phyloP scores from a whole-genome alignment of 371 early-diverging fungal species.

The Basidiobolus meristosporus region DNA sequence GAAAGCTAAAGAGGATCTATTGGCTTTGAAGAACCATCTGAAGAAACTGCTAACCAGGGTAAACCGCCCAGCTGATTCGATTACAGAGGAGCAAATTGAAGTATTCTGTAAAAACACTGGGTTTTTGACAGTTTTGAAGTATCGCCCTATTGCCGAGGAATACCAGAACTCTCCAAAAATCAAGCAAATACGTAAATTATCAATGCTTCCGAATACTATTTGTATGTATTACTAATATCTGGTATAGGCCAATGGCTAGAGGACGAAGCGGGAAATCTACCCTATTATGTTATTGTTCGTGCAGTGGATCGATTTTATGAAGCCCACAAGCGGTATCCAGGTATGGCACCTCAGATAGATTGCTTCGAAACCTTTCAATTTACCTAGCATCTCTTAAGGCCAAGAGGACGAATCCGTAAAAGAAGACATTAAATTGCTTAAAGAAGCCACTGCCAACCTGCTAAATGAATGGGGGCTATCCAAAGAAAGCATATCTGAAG shows the following conservation, averaged over 20 bases:
- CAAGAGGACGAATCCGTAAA: too few species aligned
- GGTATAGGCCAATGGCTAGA: constrained; percentile 32
- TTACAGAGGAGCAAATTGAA: constrained; percentile 49
- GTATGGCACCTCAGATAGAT: too few species aligned
- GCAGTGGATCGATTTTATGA: constrained; percentile 47
- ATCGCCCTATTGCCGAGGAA: constrained; percentile 33
- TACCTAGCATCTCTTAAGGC: too few species aligned
- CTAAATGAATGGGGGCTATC: too few species aligned
- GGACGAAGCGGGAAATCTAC: constrained; percentile 25
- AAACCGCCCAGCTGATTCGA: constrained; percentile 19
- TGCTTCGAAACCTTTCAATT: too few species aligned
- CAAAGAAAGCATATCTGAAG: too few species aligned
- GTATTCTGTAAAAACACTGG: constrained; percentile 71
- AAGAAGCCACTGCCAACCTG: too few species aligned
- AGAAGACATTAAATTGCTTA: too few species aligned
- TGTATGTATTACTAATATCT: too few species aligned
- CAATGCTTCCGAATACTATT: too few species aligned
- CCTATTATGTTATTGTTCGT: constrained; percentile 46
- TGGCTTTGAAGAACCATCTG: constrained; percentile 27
- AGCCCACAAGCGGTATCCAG: too few species aligned
- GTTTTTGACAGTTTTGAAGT: constrained; percentile 39
- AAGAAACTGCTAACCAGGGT: constrained; percentile 19
- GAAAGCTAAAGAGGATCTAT: constrained; percentile 56
- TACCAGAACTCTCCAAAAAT: constrained; percentile 7
- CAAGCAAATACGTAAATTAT: not conserved